Percentiles rank a stretch among this genome's conserved stretches.
These are phyloP conservation scores for Tilletia caries DNA, from an alignment of 1,284 basidiomycete species.

Conservation along the genomic window DNA sequence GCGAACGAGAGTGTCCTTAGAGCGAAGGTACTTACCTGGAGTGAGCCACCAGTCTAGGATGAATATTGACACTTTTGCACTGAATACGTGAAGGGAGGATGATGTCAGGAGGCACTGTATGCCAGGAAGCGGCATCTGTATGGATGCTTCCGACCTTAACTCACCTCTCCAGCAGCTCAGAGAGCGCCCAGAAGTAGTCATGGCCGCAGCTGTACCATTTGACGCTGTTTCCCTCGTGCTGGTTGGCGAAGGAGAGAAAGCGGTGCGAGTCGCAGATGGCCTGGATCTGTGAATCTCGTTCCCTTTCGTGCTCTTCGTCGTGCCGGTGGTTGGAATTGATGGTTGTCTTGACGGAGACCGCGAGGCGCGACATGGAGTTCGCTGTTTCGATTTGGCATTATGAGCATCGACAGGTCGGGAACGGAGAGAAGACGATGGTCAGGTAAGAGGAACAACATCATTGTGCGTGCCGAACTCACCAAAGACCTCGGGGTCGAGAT, in stretches of 20 bases:
- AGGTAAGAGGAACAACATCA: too few species aligned
- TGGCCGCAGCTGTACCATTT: conserved; percentile 68
- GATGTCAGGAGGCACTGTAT: too few species aligned
- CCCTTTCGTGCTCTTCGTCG: conserved; percentile 65
- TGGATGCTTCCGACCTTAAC: too few species aligned
- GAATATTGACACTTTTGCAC: conserved; percentile 22
- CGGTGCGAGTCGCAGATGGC: conserved; percentile 75
- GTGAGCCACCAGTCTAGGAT: conserved; percentile 63
- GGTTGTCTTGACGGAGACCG: conserved; percentile 16
- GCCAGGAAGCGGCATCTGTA: too few species aligned
- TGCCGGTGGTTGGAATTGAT: conserved; percentile 64
- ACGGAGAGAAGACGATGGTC: too few species aligned
- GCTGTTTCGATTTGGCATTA: not conserved
- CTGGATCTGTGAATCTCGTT: conserved; percentile 64
- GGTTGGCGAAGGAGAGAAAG: conserved; percentile 75
- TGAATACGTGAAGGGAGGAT: too few species aligned
- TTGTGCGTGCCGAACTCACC: not conserved
- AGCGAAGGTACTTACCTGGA: conserved; percentile 53
- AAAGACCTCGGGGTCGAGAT: conserved; percentile 21
- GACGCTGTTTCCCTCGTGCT: conserved; percentile 67
- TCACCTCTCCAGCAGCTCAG: conserved; percentile 21
- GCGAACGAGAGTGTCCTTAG: too few species aligned
- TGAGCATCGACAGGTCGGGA: too few species aligned
- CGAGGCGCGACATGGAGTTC: conserved; percentile 17
- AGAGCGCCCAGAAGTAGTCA: conserved; percentile 84